Evolutionary conservation across 2,329 filamentous ascomycete genomes (phyloP).

Genomic region (Trichoderma polysporum): DNA sequence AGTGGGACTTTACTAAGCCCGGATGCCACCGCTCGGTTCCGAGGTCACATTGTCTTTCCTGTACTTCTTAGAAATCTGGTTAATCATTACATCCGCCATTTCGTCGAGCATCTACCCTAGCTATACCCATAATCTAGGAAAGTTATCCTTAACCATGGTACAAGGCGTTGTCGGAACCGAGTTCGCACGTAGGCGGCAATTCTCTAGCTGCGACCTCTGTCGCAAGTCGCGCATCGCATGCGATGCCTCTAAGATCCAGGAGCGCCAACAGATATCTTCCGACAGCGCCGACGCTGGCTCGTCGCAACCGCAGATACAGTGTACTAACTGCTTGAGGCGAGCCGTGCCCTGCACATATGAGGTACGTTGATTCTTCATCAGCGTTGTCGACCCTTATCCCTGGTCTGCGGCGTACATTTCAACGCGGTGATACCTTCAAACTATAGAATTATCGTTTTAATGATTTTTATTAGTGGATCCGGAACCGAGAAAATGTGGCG

Average conservation of each 20-base stretch:
- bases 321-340: slow-evolving; percentile 1
- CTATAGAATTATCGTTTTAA: background rate
- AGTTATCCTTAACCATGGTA: background rate
- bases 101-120: too few species aligned
- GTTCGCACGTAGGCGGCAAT: background rate
- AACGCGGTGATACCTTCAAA: too few species aligned
- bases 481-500: background rate
- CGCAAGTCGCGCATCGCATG: slow-evolving; percentile 10
- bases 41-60: background rate
- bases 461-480: background rate
- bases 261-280: background rate
- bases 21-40: background rate
- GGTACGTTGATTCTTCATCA: background rate
- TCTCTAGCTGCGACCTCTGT: slow-evolving; percentile 6
- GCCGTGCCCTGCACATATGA: slow-evolving; percentile 1
- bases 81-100: too few species aligned
- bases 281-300: background rate
- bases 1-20: background rate
- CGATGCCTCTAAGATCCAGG: background rate
- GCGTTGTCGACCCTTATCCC: background rate
- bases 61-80: too few species aligned
- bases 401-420: too few species aligned
- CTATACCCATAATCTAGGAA: too few species aligned
- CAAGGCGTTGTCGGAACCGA: background rate
- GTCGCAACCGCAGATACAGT: background rate